Evolutionary conservation across 2,329 filamentous ascomycete species (phyloP).

Genomic region (Fonsecaea nubica): DNA sequence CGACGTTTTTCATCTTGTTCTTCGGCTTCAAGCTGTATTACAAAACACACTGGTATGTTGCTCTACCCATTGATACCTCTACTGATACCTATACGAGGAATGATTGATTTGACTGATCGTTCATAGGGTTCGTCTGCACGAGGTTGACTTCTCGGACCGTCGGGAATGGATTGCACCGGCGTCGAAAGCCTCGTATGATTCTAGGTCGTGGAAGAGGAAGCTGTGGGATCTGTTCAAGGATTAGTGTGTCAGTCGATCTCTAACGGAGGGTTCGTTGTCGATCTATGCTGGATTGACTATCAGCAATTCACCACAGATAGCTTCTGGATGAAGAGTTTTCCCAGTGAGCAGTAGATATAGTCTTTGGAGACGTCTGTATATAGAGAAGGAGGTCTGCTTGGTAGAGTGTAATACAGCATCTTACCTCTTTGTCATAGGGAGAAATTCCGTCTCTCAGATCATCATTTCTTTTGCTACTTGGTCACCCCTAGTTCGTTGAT

Average conservation of each 20-base stretch:
- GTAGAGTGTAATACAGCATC: no score
- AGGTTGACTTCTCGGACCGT: constrained; percentile 27
- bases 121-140: constrained; percentile 21
- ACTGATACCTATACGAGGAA: background rate
- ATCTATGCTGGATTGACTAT: background rate
- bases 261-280: background rate
- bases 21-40: constrained; percentile 51
- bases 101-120: background rate
- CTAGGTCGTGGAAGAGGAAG: constrained; percentile 14
- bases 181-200: constrained; percentile 1
- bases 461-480: no score
- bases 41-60: constrained; percentile 42
- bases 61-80: no score
- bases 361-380: no score
- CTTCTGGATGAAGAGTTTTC: no score
- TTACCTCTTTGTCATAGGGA: no score
- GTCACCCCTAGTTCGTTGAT: no score
- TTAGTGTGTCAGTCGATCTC: background rate
- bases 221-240: constrained; percentile 22
- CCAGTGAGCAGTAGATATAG: no score
- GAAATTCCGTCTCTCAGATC: no score
- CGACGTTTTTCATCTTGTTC: constrained; percentile 41
- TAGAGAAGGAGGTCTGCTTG: no score
- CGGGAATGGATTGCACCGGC: constrained; percentile 16
- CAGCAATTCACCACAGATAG: no score